Evolutionary conservation across 345 rosid genomes (phyloP), one percentile per base, ranked within the genome.

Genomic region (Boechera stricta): DNA sequence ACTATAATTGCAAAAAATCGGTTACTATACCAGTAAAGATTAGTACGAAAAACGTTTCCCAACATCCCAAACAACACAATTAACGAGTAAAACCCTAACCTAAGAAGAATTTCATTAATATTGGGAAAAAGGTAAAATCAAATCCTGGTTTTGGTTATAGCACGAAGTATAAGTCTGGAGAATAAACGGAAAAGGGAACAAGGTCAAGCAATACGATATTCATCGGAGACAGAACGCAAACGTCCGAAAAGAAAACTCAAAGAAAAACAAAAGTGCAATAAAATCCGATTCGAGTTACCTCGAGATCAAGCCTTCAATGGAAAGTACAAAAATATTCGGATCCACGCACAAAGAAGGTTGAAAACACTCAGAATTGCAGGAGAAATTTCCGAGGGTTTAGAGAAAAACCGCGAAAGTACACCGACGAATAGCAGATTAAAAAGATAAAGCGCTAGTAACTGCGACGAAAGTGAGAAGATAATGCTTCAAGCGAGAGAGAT

Each of bases 41-140:
- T 31, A 31, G 33, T 31, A 0, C 5, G 33, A 38, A 10, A 38
- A 38, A 38, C 41, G 10, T 38, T 2, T 38, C 41, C 41, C 10
- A 38, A 38, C 10, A 38, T 8, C 41, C 10, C 41, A 38, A 38
- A 38, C 41, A 38, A 38, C 12, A 39, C 21, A 12, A 58, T 21
- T 11, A 59, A 26, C 68, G 32, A 38, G 39, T 6, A 26, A 57
- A 74, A 49, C 63, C 79, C 74, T 76, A 76, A 49, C 48, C 48
- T 58, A 38, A 18, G 21, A 48, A 28, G 67, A 13, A 51, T 29
- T 29, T 51, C 24, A 21, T 16, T 54, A 54, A 6, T 4, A n/a
- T 5, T 13, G 45, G 13, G 57, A 32, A 39, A 41, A 41, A 38
- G 3, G 52, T 10, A 5, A 42, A 72, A 63, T 42, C 32, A 52